Evolutionary conservation across 805 yeast species (phyloP), one percentile per base, ranked within the genome.

Genomic region (Kuraishia ogatae): DNA sequence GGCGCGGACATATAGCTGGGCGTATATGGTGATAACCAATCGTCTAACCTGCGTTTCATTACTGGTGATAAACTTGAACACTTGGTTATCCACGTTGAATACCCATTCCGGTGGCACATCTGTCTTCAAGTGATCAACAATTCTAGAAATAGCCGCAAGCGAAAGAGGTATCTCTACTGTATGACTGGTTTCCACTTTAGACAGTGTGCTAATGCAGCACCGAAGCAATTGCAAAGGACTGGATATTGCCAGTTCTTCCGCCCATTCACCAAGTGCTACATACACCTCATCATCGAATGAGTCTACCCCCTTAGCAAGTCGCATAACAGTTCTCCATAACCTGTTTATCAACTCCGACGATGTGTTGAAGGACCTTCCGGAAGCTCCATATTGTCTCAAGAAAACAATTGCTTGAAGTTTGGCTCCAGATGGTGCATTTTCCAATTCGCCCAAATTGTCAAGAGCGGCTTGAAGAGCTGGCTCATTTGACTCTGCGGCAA

Each of bases 41-140:
- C 75, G 67, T 51, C 83, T 65, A 20, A 77, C 59, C 21, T 65
- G 71, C 1, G 77, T 73, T 21, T 65, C 64, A 1, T 61, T 62
- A 53, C 72, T 67, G 39, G 61, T 60, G 26, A 76, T 56, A 39
- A 64, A 64, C 22, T 59, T 59, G 50, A 59, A 60, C 13, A 77
- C 56, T 1, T 59, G 60, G 4, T 63, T 56, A 59, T 75, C 78
- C n/a, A 76, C 64, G 29, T 56, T 54, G 54, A 65, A 65, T 1
- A 64, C 56, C 48, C 59, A 54, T 51, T 66, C 69, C 7, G 61
- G 54, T 13, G 62, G 43, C 6, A 35, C 43, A 35, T 35, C 43
- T 35, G 15, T 15, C n/a, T 35, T 17, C n/a, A 35, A 13, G 17
- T 15, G 13, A 15, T 8, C n/a, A 15, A 35, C 43, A 15, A 35